These are phyloP conservation scores for Hyaloscypha bicolor DNA, from an alignment of 495 filamentous ascomycete species.

Conservation along the genomic window DNA sequence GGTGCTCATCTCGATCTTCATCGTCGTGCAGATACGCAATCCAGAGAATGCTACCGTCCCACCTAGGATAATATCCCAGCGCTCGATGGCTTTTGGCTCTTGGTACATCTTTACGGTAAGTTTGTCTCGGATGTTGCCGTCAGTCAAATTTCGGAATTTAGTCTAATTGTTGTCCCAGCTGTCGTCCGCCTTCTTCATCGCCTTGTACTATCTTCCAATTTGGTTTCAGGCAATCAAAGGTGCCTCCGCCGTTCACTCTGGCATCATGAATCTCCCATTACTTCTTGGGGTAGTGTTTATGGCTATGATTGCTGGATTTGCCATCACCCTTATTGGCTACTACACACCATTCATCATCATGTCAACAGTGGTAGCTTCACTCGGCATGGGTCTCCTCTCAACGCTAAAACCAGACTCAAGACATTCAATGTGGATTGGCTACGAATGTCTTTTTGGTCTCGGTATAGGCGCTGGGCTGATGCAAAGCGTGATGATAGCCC, in stretches of 20 bases:
- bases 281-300: conserved; percentile 50
- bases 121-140: not conserved
- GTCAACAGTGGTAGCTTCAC: conserved; percentile 50
- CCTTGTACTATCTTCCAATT: conserved; percentile 72
- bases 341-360: conserved; percentile 63
- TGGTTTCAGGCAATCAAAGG: conserved; percentile 79
- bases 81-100: conserved; percentile 10
- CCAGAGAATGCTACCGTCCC: conserved; percentile 76
- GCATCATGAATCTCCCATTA: conserved; percentile 66
- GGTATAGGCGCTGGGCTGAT: conserved; percentile 73
- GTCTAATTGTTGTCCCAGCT: not conserved
- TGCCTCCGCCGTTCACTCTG: conserved; percentile 60
- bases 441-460: conserved; percentile 66
- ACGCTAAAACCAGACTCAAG: conserved; percentile 54
- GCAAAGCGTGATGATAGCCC: conserved; percentile 59
- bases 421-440: conserved; percentile 64
- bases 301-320: conserved; percentile 49
- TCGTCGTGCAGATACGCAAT: conserved; percentile 61
- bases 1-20: conserved; percentile 62
- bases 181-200: conserved; percentile 10
- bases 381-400: conserved; percentile 65
- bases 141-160: not conserved
- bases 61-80: conserved; percentile 56
- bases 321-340: conserved; percentile 62
- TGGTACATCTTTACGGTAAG: conserved; percentile 10